Conservation (phyloP, 768 basidiomycete genomes). For the Trametes coccinea region DNA sequence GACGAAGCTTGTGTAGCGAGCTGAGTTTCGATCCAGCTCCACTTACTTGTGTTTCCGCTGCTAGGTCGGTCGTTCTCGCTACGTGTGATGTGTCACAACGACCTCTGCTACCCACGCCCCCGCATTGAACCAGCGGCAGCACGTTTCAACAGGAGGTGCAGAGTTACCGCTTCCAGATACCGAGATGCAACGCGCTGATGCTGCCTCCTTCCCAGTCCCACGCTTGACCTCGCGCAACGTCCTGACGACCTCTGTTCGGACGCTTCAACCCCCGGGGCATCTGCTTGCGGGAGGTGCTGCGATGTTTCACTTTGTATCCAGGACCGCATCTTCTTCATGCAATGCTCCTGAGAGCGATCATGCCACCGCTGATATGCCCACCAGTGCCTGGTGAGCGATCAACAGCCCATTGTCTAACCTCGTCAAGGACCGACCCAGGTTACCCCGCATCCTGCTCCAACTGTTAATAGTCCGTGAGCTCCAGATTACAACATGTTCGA, state of each 20-base stretch:
- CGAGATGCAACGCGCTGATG: neutral
- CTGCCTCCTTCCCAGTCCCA: neutral
- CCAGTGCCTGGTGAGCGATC: neutral
- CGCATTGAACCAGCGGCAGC: neutral
- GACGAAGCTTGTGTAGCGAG: slow-evolving; percentile 1
- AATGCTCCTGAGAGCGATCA: slow-evolving; percentile 7
- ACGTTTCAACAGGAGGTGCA: neutral
- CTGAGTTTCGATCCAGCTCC: slow-evolving; percentile 13
- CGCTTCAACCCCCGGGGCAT: neutral
- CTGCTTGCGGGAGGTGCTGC: neutral
- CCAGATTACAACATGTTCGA: neutral
- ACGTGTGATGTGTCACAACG: neutral
- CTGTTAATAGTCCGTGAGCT: neutral
- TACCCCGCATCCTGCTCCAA: neutral
- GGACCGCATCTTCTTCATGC: neutral
- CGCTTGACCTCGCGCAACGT: neutral
- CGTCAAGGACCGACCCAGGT: neutral
- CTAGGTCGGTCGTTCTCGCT: neutral
- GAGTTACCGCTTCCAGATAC: neutral
- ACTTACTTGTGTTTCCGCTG: slow-evolving; percentile 2
- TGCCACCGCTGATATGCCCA: neutral
- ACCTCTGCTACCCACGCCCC: neutral
- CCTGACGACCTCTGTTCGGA: neutral
- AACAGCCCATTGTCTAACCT: neutral
- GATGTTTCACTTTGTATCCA: neutral